These are phyloP conservation scores for Pleurotus cornucopiae DNA, from an alignment of 768 basidiomycete species.

Conservation along the genomic window DNA sequence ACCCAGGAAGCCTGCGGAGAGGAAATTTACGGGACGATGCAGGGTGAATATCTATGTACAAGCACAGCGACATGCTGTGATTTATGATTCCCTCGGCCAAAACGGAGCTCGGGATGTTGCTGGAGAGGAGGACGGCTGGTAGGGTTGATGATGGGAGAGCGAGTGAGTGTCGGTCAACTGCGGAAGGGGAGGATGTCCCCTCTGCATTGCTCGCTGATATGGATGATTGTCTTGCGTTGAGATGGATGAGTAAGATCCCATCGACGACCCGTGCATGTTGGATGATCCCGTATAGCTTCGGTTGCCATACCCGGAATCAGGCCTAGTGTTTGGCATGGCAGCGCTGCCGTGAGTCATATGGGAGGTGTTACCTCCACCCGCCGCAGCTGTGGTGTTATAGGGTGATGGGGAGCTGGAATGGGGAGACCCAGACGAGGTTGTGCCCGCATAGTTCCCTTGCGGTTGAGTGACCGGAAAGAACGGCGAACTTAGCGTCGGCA, in stretches of 20 bases:
- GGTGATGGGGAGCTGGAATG: conserved; percentile 21
- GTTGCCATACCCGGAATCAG: conserved; percentile 4
- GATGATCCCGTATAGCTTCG: conserved; percentile 5
- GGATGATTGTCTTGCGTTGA: background rate
- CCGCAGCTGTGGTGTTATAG: conserved; percentile 16
- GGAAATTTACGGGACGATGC: background rate
- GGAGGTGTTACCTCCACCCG: background rate
- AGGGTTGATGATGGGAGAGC: background rate
- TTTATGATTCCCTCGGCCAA: no score
- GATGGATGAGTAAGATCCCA: background rate
- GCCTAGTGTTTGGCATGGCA: background rate
- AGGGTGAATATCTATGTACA: background rate
- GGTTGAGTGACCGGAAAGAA: conserved; percentile 43
- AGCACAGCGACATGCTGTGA: background rate
- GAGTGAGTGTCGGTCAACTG: background rate
- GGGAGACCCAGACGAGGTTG: conserved; percentile 27
- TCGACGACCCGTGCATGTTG: background rate
- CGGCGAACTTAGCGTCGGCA: conserved; percentile 55
- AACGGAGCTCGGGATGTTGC: background rate
- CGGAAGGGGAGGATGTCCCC: conserved; percentile 1
- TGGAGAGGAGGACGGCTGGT: background rate
- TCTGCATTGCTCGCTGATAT: background rate
- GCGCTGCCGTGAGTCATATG: background rate
- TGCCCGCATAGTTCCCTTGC: conserved; percentile 26
- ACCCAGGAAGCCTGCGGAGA: background rate